Evolutionary conservation across 2,329 filamentous ascomycete genomes (phyloP), one percentile per base, ranked within the genome.

Genomic region (Aspergillus pseudonomiae): DNA sequence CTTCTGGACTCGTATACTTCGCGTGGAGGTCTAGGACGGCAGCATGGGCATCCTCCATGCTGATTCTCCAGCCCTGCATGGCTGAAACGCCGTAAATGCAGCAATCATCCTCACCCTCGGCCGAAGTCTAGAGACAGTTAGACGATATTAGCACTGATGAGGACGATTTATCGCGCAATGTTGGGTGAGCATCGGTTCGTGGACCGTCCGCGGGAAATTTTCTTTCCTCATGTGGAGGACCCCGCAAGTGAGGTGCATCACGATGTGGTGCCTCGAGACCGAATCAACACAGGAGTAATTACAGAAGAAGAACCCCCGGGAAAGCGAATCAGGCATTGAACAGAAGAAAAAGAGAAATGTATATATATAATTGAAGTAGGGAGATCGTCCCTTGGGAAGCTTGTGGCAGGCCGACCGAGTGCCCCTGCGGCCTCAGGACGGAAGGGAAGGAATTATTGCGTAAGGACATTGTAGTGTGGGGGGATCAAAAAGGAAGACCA

Each of bases 61-160:
- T 97, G 83, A 99, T 98, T 83, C 95, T 91, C 95, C 95, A 99
- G 84, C 95, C 95, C 82, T 99, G 95, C 95, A 99, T 99, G 81
- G 93, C 93, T 70, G 95, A 99, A 70, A 98, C 89, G 77, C 95
- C 95, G 80, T 92, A 99, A 77, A 95, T 82, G 77, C 97, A 89
- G 77, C 92, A 90, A 70, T 96, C 93, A 91, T 98, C 94, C 83
- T 93, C 89, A 81, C 94, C 94, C 77, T 89, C 89, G 78, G 91
- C 89, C 75, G 95, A 99, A 82, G 89, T 85, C 95, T 98, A 34
- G 11, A 74, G 52, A 62, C 14, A 54, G 19, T 26, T 28, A 58
- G 30, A 55, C 39, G 41, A 53, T 30, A 62, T 68, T 63, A 72
- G 65, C 57, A 60, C 58, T 39, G 26, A 48, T 48, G 57, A 61